These are phyloP conservation scores for Ophidiomyces ophidiicola DNA, from an alignment of 2,329 filamentous ascomycete genomes.

Conservation along the genomic window DNA sequence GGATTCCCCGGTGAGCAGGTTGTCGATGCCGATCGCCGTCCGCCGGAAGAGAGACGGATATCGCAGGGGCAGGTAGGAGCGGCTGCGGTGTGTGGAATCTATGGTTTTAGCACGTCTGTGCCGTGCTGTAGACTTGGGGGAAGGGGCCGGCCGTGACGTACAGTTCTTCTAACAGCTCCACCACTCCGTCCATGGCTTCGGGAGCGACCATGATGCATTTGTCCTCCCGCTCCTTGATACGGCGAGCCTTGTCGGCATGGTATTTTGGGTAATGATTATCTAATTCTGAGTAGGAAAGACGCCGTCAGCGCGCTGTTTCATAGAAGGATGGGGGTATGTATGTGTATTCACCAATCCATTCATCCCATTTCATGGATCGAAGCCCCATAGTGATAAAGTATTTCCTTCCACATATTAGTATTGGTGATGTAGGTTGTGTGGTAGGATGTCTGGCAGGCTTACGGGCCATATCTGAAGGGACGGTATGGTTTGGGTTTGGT, in stretches of 20 bases:
- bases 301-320: background rate
- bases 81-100: constrained; percentile 19
- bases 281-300: constrained; percentile 52
- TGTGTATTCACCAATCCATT: constrained; percentile 51
- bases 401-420: constrained; percentile 30
- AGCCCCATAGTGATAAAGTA: constrained; percentile 70
- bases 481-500: constrained; percentile 66
- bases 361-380: constrained; percentile 54
- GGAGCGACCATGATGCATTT: constrained; percentile 60
- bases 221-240: constrained; percentile 53
- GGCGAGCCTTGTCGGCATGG: constrained; percentile 56
- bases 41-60: constrained; percentile 60
- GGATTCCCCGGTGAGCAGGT: constrained; percentile 56
- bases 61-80: constrained; percentile 56
- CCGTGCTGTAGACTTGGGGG: background rate
- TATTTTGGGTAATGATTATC: constrained; percentile 66
- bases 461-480: constrained; percentile 63
- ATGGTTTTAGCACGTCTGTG: background rate
- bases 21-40: constrained; percentile 52
- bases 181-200: constrained; percentile 56
- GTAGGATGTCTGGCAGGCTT: constrained; percentile 23
- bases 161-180: constrained; percentile 67
- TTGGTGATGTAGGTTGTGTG: too few relatives aligned
- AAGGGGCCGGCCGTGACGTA: constrained; percentile 18
- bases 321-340: background rate